Evolutionary conservation across 2,329 filamentous ascomycete species (phyloP), one percentile per base, ranked within the genome.

Genomic region (Xylaria sp.): DNA sequence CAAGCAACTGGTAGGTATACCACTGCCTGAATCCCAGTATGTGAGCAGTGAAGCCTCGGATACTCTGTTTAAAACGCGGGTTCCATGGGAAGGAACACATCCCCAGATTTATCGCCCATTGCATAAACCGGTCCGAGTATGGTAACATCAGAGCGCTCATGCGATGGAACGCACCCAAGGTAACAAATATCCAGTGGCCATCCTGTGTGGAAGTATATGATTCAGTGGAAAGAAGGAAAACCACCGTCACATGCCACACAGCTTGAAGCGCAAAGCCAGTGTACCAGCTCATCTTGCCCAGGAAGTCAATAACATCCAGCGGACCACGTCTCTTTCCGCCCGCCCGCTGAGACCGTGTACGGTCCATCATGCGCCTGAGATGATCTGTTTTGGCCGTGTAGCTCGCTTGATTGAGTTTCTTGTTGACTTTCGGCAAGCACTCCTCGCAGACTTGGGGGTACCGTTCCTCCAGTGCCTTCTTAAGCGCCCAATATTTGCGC

Each of bases 361-460:
- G 88, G 53, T 93, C 89, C 81, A 97, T 89, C 83, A 93, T 89
- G 69, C 91, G 87, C 59, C 91, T 86, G 36, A 97, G 80, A 70
- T 93, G 87, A 73, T 97, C 93, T n/a, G 92, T 91, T 79, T 93
- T 93, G 32, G 94, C 94, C 36, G 90, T 91, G 77, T 97, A 97
- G 9, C 88, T 90, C 0, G 93, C 89, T 72, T 89, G 84, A 25
- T 87, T 85, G 60, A 97, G 89, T 68, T 89, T 87, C 41, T 86
- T 82, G 70, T 91, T 87, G 25, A 95, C 94, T 68, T 84, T 88
- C 6, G 90, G 91, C 70, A 92, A 91, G 79, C 96, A 99, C 53
- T 88, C 84, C 70, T 86, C 86, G 81, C 96, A 99, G 66, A 97
- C 91, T 76, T 96, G 93, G 0, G 96, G 96, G 76, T 97, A 98